Evolutionary conservation across 129 eudicot genomes (phyloP).

Genomic region (Mikania micrantha): DNA sequence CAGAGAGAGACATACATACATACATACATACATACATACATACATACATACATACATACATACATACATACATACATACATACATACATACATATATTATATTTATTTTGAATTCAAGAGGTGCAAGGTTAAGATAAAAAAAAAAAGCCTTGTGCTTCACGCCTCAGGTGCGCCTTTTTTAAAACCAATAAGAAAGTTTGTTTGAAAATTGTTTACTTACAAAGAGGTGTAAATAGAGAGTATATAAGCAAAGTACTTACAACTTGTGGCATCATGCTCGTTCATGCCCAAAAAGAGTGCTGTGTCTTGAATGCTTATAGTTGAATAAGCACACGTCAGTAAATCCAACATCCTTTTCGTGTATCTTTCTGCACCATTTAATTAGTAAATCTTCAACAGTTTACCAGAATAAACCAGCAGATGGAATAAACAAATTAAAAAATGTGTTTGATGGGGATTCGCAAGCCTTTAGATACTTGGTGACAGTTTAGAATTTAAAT

Average conservation of each 20-base stretch:
- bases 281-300: slow-evolving; percentile 87
- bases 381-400: neutral
- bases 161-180: too few species aligned
- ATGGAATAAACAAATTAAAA: neutral
- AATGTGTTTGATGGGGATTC: neutral
- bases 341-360: slow-evolving; percentile 76
- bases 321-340: slow-evolving; percentile 78
- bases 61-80: too few species aligned
- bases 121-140: too few species aligned
- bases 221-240: neutral
- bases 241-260: slow-evolving; percentile 38
- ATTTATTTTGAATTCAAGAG: too few species aligned
- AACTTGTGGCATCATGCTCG: slow-evolving; percentile 69
- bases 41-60: too few species aligned
- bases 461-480: neutral
- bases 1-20: too few species aligned
- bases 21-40: too few species aligned
- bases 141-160: too few species aligned
- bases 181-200: too few species aligned
- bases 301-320: slow-evolving; percentile 76
- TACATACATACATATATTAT: too few species aligned
- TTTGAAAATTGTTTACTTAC: neutral
- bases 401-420: neutral
- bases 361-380: slow-evolving; percentile 55
- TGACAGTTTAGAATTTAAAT: neutral